Evolutionary conservation across 2,329 filamentous ascomycete genomes (phyloP).

Genomic region (Chaetomium olivaceum): DNA sequence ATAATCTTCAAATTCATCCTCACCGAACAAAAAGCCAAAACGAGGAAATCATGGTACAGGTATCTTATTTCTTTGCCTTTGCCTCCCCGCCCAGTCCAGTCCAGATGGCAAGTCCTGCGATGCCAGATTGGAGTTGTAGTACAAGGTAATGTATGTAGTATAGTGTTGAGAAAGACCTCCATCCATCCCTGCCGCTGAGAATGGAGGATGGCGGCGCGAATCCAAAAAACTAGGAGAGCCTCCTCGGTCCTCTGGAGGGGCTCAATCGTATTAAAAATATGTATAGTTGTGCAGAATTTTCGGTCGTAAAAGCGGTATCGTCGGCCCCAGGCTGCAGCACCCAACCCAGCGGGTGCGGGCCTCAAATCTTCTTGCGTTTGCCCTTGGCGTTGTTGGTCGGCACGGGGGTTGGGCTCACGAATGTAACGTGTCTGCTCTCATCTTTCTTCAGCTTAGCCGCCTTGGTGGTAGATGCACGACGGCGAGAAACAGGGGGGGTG

Average conservation of each 20-base stretch:
- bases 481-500: conserved; percentile 37
- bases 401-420: conserved; percentile 53
- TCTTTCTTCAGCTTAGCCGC: conserved; percentile 56
- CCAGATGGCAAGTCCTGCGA: not conserved
- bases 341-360: not conserved
- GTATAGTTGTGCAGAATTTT: conserved; percentile 6
- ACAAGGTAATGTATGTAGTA: conserved; percentile 3
- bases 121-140: conserved; percentile 2
- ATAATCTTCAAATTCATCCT: conserved; percentile 4
- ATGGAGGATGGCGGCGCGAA: not conserved
- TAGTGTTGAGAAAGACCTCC: not conserved
- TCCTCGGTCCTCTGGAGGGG: not conserved
- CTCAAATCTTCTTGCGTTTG: conserved; percentile 32
- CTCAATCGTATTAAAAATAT: conserved; percentile 20
- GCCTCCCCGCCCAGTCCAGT: not conserved
- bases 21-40: conserved; percentile 4
- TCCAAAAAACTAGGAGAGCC: not conserved
- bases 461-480: conserved; percentile 43
- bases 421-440: conserved; percentile 56
- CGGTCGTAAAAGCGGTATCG: not conserved
- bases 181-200: not conserved
- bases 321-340: not conserved
- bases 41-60: conserved; percentile 7
- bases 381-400: conserved; percentile 38
- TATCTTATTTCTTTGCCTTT: conserved; percentile 2